phyloP scores from a whole-genome alignment of 1,284 basidiomycete species.

The Ganoderma resinaceum region DNA sequence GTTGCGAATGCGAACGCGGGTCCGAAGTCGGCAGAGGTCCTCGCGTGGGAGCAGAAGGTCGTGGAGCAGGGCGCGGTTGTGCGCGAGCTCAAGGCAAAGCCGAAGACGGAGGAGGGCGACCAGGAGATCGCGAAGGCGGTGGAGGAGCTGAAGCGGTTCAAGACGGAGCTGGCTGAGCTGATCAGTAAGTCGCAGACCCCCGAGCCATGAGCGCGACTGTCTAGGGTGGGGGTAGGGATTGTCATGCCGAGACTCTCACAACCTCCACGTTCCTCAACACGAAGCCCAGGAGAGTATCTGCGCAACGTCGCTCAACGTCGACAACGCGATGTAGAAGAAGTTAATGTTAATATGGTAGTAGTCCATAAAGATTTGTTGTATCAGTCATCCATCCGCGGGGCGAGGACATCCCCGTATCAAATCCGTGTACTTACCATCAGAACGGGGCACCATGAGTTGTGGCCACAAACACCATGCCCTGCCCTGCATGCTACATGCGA shows the following conservation, averaged over 20 bases:
- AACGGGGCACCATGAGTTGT: neutral
- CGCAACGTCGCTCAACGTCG: neutral
- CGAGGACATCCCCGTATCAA: neutral
- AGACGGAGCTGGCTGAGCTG: slow-evolving; percentile 67
- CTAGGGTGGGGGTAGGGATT: neutral
- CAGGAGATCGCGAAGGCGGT: slow-evolving; percentile 54
- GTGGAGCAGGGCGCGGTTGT: slow-evolving; percentile 78
- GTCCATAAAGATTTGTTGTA: neutral
- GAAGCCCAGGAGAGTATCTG: no score
- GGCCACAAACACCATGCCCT: neutral
- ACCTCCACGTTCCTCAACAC: neutral
- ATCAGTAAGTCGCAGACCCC: slow-evolving; percentile 22
- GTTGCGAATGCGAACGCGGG: slow-evolving; percentile 44
- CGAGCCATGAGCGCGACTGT: neutral
- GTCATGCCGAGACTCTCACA: no score
- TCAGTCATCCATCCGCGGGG: neutral
- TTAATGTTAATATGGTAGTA: neutral
- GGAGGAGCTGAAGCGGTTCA: slow-evolving; percentile 58
- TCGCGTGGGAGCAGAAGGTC: slow-evolving; percentile 74
- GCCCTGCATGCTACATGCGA: neutral
- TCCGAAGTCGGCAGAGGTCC: slow-evolving; percentile 67
- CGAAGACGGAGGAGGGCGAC: slow-evolving; percentile 70
- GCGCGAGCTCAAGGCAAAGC: slow-evolving; percentile 66
- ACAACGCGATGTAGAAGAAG: neutral
- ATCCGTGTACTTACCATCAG: neutral